A percentile compares a stretch with the other conserved stretches of the same genome.
Evolutionary conservation across 257 asterid genomes (phyloP).

Genomic region (Nyctanthes arbortristis): DNA sequence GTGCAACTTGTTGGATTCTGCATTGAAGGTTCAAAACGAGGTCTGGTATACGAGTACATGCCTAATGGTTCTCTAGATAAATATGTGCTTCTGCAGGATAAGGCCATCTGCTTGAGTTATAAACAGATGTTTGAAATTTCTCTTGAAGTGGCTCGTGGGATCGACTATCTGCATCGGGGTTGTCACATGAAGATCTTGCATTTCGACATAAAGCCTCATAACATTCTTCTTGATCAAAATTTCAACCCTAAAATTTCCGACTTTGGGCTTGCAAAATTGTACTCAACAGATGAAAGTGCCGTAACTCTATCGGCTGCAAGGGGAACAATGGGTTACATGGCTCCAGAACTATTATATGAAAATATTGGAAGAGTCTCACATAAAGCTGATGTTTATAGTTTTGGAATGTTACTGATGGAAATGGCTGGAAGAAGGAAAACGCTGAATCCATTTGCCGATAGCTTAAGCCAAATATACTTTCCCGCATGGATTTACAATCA

Average conservation of each 20-base stretch:
- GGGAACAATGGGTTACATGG: too few species aligned
- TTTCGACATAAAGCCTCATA: too few species aligned
- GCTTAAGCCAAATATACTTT: too few species aligned
- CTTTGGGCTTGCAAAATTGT: slow-evolving; percentile 39
- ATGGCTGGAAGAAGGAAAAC: too few species aligned
- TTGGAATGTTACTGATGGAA: too few species aligned
- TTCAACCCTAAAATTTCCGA: slow-evolving; percentile 45
- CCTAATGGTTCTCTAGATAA: slow-evolving; percentile 46
- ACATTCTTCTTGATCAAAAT: slow-evolving; percentile 37
- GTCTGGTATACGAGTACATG: slow-evolving; percentile 43
- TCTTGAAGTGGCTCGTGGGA: slow-evolving; percentile 41
- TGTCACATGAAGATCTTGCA: too few species aligned
- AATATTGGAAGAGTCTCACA: slow-evolving; percentile 62
- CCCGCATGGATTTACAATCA: too few species aligned
- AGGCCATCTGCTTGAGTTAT: slow-evolving; percentile 23
- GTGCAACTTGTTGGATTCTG: slow-evolving; percentile 51
- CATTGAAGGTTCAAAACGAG: slow-evolving; percentile 39
- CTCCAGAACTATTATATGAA: slow-evolving; percentile 43
- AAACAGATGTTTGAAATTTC: slow-evolving; percentile 43
- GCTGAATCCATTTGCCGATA: too few species aligned
- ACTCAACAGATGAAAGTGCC: slow-evolving; percentile 33
- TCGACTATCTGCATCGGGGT: too few species aligned
- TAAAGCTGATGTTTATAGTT: slow-evolving; percentile 50
- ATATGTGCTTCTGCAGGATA: slow-evolving; percentile 20
- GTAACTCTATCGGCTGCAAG: too few species aligned